phyloP scores from a whole-genome alignment of 306 rosid genomes.

The Quercus parvula region DNA sequence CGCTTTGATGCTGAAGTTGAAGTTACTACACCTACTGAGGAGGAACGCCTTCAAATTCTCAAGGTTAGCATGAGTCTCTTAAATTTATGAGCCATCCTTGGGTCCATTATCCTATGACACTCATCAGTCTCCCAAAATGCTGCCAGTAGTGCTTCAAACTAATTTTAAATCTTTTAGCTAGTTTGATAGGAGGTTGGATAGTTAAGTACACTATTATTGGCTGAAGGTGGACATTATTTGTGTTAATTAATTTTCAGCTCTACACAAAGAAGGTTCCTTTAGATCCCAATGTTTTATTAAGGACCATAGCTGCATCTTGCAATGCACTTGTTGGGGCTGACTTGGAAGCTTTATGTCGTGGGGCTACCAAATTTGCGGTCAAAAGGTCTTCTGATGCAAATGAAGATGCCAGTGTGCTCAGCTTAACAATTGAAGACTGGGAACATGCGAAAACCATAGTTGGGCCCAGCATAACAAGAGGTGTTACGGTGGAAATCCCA shows the following conservation, averaged over 20 bases:
- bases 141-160: background rate
- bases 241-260: constrained; percentile 47
- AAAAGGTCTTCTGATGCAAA: constrained; percentile 50
- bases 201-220: constrained; percentile 2
- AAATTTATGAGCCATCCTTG: background rate
- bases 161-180: background rate
- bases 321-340: constrained; percentile 96
- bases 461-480: constrained; percentile 90
- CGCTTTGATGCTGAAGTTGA: constrained; percentile 80
- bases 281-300: constrained; percentile 53
- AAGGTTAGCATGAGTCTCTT: constrained; percentile 47
- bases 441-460: constrained; percentile 59
- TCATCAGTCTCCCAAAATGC: background rate
- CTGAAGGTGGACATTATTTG: constrained; percentile 7
- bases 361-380: constrained; percentile 55
- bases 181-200: constrained; percentile 10
- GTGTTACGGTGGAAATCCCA: constrained; percentile 84
- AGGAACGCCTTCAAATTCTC: constrained; percentile 78
- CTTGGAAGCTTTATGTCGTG: constrained; percentile 77
- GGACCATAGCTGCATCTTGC: constrained; percentile 72
- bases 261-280: constrained; percentile 71
- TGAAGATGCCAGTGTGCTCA: constrained; percentile 33
- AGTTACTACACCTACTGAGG: constrained; percentile 76
- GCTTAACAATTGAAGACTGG: constrained; percentile 74
- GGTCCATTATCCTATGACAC: background rate